Evolutionary conservation across 2,329 filamentous ascomycete species (phyloP).

Genomic region (Remersonia thermophila): DNA sequence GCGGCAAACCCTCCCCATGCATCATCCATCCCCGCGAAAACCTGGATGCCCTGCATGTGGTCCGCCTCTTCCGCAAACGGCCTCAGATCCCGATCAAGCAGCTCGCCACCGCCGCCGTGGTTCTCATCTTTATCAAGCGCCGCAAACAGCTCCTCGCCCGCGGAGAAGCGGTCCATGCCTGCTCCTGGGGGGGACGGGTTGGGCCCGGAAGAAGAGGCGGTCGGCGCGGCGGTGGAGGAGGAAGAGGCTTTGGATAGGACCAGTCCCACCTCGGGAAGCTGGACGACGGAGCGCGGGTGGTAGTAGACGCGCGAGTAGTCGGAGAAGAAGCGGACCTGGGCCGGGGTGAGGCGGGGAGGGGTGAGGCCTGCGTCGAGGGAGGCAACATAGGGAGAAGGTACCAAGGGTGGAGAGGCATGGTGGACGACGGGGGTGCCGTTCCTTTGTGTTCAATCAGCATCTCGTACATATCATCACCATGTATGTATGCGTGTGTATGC

Average conservation of each 20-base stretch:
- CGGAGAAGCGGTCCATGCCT: conserved; percentile 54
- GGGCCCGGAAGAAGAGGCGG: not conserved
- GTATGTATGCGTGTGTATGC: no score
- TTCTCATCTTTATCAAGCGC: conserved; percentile 59
- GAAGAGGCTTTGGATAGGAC: not conserved
- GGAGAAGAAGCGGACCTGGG: conserved; percentile 85
- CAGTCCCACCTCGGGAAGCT: conserved; percentile 57
- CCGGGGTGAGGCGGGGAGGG: conserved; percentile 49
- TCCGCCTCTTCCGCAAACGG: conserved; percentile 90
- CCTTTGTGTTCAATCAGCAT: conserved; percentile 30
- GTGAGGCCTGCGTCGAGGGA: conserved; percentile 60
- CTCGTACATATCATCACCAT: not conserved
- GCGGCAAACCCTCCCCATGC: conserved; percentile 71
- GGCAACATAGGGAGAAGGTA: conserved; percentile 59
- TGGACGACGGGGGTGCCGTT: conserved; percentile 56
- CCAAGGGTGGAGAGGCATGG: conserved; percentile 52
- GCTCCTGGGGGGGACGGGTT: not conserved
- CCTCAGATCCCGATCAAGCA: conserved; percentile 81
- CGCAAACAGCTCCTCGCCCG: conserved; percentile 64
- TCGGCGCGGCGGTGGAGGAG: conserved; percentile 39
- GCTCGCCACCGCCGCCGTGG: conserved; percentile 32
- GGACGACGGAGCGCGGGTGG: conserved; percentile 76
- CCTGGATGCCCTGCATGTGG: conserved; percentile 75
- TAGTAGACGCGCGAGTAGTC: conserved; percentile 91
- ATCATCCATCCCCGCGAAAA: conserved; percentile 60